A percentile compares a stretch with the other conserved stretches of the same genome.
phyloP scores from a whole-genome alignment of 2,329 filamentous ascomycete species.

The Xylaria multiplex region DNA sequence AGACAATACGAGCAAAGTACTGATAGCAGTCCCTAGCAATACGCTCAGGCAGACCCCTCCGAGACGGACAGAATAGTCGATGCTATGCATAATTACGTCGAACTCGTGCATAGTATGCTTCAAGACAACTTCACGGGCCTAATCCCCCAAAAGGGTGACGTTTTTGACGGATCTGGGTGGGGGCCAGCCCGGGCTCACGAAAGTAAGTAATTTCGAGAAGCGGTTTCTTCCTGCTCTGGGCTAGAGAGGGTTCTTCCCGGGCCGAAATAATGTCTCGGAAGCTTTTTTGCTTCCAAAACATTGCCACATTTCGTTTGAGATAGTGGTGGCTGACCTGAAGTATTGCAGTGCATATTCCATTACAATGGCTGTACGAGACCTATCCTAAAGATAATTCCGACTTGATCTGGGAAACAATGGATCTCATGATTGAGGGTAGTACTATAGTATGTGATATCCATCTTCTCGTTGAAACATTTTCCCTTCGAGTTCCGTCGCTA shows the following conservation, averaged over 20 bases:
- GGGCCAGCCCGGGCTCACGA: constrained; percentile 53
- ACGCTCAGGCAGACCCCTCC: constrained; percentile 59
- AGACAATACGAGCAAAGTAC: background rate
- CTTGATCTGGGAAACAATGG: constrained; percentile 54
- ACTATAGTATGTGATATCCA: constrained; percentile 51
- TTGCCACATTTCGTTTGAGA: background rate
- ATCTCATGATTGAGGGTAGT: constrained; percentile 58
- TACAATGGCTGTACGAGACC: constrained; percentile 54
- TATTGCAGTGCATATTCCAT: constrained; percentile 38
- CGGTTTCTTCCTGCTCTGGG: background rate
- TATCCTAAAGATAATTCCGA: constrained; percentile 49
- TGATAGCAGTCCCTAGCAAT: constrained; percentile 49
- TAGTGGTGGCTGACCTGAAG: background rate
- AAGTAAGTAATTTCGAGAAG: constrained; percentile 35
- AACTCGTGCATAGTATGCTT: constrained; percentile 65
- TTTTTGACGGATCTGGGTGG: constrained; percentile 52
- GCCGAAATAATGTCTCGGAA: background rate
- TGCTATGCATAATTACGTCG: constrained; percentile 61
- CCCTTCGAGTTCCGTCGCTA: background rate
- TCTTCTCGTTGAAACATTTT: background rate
- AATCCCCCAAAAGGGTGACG: constrained; percentile 55
- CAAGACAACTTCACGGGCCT: constrained; percentile 62
- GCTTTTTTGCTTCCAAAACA: background rate
- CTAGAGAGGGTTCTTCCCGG: background rate
- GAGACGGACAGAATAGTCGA: constrained; percentile 57